These are phyloP conservation scores for Scutellaria minor DNA, from an alignment of 257 asterid genomes.

Conservation along the genomic window DNA sequence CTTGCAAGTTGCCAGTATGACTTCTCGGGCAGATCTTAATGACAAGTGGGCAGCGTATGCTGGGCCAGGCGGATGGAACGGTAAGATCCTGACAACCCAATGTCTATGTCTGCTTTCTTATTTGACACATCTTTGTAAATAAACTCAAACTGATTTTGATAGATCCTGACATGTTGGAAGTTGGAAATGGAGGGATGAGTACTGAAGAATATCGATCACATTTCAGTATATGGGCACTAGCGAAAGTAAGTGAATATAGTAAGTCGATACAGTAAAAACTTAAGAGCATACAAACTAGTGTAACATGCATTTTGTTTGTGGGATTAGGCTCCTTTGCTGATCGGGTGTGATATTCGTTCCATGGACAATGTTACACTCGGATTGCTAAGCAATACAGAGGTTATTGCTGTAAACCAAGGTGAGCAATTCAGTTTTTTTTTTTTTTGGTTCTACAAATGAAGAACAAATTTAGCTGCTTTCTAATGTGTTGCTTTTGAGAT, in stretches of 20 bases:
- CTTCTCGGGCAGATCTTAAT: slow-evolving; percentile 78
- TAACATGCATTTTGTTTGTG: slow-evolving; percentile 12
- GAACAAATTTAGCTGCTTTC: not conserved
- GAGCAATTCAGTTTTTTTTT: slow-evolving; percentile 21
- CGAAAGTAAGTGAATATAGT: slow-evolving; percentile 54
- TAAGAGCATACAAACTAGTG: not conserved
- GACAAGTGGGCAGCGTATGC: slow-evolving; percentile 89
- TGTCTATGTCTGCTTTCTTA: not conserved
- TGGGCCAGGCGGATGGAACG: slow-evolving; percentile 97
- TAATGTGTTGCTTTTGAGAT: slow-evolving; percentile 19
- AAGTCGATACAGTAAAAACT: not conserved
- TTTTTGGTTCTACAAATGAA: not conserved
- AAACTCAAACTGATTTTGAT: not conserved
- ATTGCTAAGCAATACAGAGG: slow-evolving; percentile 73
- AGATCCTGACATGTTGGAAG: slow-evolving; percentile 99
- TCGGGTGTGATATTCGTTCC: slow-evolving; percentile 89
- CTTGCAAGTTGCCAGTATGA: slow-evolving; percentile 60
- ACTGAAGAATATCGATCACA: slow-evolving; percentile 79
- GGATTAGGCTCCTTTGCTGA: slow-evolving; percentile 82
- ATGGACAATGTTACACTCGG: slow-evolving; percentile 48
- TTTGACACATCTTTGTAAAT: not conserved
- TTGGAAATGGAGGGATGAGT: slow-evolving; percentile 95
- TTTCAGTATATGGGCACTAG: slow-evolving; percentile 95
- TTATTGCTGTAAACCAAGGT: slow-evolving; percentile 93
- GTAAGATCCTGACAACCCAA: slow-evolving; percentile 38